Percentiles rank a stretch among this genome's conserved stretches.
Evolutionary conservation across 192 early-diverging fungal species (phyloP).

Genomic region (Linderina pennispora): DNA sequence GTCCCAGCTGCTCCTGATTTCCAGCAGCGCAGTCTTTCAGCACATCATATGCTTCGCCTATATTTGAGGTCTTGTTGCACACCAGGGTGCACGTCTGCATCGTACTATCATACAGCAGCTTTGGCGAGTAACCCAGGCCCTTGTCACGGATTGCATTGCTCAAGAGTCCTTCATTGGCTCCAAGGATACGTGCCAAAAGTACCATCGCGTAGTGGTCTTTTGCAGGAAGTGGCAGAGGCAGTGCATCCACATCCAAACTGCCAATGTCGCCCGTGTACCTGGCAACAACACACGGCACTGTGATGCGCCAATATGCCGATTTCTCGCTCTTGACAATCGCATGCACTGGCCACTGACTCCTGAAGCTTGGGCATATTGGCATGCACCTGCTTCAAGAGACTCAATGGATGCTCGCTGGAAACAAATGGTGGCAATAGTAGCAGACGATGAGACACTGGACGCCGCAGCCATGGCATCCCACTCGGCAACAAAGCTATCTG

Average conservation of each 20-base stretch:
- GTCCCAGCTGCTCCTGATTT: neutral
- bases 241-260: no score
- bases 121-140: conserved; percentile 62
- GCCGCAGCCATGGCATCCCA: no score
- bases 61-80: neutral
- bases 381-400: no score
- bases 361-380: no score
- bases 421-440: no score
- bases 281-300: conserved; percentile 30
- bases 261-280: conserved; percentile 1
- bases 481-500: no score
- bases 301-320: conserved; percentile 27
- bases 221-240: no score
- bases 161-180: conserved; percentile 59
- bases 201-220: conserved; percentile 42
- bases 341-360: neutral
- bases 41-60: neutral
- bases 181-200: conserved; percentile 58
- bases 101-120: conserved; percentile 41
- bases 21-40: neutral
- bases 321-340: neutral
- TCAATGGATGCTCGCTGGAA: no score
- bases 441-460: no score
- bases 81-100: conserved; percentile 56
- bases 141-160: conserved; percentile 60